Percentiles rank a stretch among this genome's conserved stretches.
phyloP scores from a whole-genome alignment of 1,284 basidiomycete species.

The Leccinum fuscescens region DNA sequence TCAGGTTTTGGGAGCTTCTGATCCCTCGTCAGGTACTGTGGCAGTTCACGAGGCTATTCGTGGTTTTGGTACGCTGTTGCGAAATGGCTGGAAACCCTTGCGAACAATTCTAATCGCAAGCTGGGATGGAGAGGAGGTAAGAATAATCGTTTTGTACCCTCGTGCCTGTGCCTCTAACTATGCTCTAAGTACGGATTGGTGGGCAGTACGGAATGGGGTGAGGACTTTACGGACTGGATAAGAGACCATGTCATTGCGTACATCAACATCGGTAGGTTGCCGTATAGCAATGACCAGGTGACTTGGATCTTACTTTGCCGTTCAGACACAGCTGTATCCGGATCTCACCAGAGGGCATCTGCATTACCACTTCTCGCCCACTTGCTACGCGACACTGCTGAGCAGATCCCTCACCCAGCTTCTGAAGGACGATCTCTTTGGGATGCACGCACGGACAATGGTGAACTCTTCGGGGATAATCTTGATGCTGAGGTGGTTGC shows the following conservation, averaged over 20 bases:
- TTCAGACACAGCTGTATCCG: constrained; percentile 60
- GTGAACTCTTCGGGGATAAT: constrained; percentile 8
- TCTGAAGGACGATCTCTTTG: constrained; percentile 41
- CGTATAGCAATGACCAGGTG: not conserved
- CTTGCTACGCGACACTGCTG: constrained; percentile 57
- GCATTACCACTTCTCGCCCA: constrained; percentile 71
- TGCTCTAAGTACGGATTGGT: constrained; percentile 65
- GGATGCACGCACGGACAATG: constrained; percentile 46
- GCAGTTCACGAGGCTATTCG: constrained; percentile 71
- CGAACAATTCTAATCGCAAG: constrained; percentile 76
- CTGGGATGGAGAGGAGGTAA: constrained; percentile 79
- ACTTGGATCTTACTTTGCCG: constrained; percentile 8
- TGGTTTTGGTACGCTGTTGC: constrained; percentile 65
- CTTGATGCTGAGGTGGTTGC: constrained; percentile 33
- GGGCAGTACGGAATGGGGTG: constrained; percentile 79
- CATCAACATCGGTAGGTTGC: constrained; percentile 63
- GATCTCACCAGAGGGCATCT: constrained; percentile 51
- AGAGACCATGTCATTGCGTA: constrained; percentile 71
- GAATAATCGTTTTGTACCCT: constrained; percentile 2
- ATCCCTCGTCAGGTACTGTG: constrained; percentile 81
- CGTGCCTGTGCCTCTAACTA: constrained; percentile 8
- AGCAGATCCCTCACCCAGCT: constrained; percentile 58
- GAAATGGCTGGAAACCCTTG: constrained; percentile 77
- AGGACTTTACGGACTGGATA: constrained; percentile 79
- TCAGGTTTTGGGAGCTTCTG: constrained; percentile 63